Base-by-base conservation (phyloP, 106 monocot genomes). In the Phalaenopsis aphrodite region DNA sequence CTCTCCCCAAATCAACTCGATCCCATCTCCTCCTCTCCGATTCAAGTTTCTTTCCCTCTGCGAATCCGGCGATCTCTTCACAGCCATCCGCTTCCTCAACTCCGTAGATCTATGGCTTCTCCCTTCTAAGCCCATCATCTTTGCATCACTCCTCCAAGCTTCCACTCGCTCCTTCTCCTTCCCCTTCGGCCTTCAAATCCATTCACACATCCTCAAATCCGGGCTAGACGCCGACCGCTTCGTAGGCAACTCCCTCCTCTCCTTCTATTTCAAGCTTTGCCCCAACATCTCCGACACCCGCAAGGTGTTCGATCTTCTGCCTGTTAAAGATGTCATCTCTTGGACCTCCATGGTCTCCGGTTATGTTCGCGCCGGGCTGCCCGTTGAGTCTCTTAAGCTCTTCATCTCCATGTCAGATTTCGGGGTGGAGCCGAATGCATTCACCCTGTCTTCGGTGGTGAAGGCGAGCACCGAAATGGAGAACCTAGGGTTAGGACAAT, bases 341-440 rank as follows among this genome's bases (percentile, higher is more conserved):
- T 96, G 91, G 88, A 91, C 91, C 42, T 96, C 93, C 55, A 85
- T 96, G 81, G 37, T 93, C 56, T 90, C 90, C 19, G 90, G 81
- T 6, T 91, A 93, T 78, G 75, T 93, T 41, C 91, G 90, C 11
- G 82, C 76, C 14, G 84, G 88, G 9, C 55, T 41, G 42, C 94
- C 92, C 39, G n/a, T 11, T 42, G 77, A 85, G 11, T 81, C 94
- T 11, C 82, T 94, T 24, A 66, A 30, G 5, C 23, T 89, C 73
- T 86, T 92, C 48, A 73, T 52, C 47, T 30, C 79, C 58, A 98
- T 98, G 97, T 23, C 80, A 5, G 69, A 68, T 55, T 68, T 41
- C 15, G 82, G 55, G 12, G 47, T 86, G 41, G 72, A 78, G n/a
- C 92, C 90, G 2, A 93, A 90, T 41, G 88, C 76, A 0, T 88